Conservation (phyloP, 768 basidiomycete genomes). For the Collybia sp. region DNA sequence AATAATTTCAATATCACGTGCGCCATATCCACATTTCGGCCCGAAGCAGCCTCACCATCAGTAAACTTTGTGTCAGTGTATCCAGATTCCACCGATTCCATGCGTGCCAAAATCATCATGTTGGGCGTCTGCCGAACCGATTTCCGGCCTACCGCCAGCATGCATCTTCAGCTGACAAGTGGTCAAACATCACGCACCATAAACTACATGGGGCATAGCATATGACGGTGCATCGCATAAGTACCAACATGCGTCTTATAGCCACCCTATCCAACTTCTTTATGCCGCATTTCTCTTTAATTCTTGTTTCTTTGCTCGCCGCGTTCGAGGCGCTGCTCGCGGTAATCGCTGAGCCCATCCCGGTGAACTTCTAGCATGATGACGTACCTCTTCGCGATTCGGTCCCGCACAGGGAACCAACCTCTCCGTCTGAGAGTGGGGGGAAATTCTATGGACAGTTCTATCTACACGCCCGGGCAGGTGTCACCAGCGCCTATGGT, state of each 20-base stretch:
- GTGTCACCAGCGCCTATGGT: slow-evolving; percentile 29
- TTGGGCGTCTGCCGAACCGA: not conserved
- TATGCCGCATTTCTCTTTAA: too few relatives aligned
- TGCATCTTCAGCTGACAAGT: not conserved
- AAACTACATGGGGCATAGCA: too few relatives aligned
- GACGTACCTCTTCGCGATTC: slow-evolving; percentile 55
- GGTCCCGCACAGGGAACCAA: slow-evolving; percentile 35
- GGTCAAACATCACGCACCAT: not conserved
- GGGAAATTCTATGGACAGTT: slow-evolving; percentile 43
- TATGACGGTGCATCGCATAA: too few relatives aligned
- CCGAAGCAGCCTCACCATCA: too few relatives aligned
- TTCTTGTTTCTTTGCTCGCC: slow-evolving; percentile 4
- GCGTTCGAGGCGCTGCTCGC: slow-evolving; percentile 14
- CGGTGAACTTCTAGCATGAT: slow-evolving; percentile 41
- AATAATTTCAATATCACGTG: too few relatives aligned
- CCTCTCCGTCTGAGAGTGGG: slow-evolving; percentile 46
- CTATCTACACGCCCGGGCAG: slow-evolving; percentile 36
- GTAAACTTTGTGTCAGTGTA: too few relatives aligned
- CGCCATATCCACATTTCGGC: too few relatives aligned
- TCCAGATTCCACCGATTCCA: not conserved
- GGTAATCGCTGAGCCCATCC: slow-evolving; percentile 26
- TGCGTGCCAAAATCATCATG: too few relatives aligned
- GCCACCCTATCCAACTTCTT: too few relatives aligned
- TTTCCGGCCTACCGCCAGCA: not conserved
- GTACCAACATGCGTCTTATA: slow-evolving; percentile 5